Percentiles rank a stretch among this genome's conserved stretches.
Conservation (phyloP, 495 filamentous ascomycete species). For the Entonaema liquescens region DNA sequence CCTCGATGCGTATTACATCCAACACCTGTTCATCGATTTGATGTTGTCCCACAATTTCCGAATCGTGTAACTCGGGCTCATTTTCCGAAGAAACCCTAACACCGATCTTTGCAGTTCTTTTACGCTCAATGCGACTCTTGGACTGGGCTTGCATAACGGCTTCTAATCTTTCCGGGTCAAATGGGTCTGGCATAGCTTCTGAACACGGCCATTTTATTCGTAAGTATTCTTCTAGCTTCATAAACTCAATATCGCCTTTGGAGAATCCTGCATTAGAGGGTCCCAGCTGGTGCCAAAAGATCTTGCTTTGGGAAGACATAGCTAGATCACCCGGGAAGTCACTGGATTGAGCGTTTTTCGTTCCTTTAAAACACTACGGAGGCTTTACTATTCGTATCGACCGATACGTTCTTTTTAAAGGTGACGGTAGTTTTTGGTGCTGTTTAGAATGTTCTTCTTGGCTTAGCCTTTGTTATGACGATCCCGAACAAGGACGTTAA, state of each 20-base stretch:
- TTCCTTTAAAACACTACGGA: neutral
- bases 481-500: neutral
- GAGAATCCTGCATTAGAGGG: neutral
- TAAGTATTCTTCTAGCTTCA: constrained; percentile 26
- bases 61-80: neutral
- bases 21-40: neutral
- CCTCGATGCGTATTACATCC: neutral
- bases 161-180: constrained; percentile 34
- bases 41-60: neutral
- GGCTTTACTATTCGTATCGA: too few species aligned
- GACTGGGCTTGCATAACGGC: neutral
- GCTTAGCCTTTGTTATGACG: constrained; percentile 2
- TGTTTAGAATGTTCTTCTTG: too few species aligned
- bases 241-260: constrained; percentile 1
- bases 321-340: constrained; percentile 16
- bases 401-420: neutral
- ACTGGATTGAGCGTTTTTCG: constrained; percentile 1
- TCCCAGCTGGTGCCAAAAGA: neutral
- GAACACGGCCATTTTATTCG: constrained; percentile 27
- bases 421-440: neutral
- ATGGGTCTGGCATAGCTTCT: constrained; percentile 27
- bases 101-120: neutral
- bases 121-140: neutral
- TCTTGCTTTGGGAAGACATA: neutral
- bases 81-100: neutral